A percentile compares a stretch with the other conserved stretches of the same genome.
Conservation (phyloP, 2,329 filamentous ascomycete species). For the Pseudogymnoascus pannorum region DNA sequence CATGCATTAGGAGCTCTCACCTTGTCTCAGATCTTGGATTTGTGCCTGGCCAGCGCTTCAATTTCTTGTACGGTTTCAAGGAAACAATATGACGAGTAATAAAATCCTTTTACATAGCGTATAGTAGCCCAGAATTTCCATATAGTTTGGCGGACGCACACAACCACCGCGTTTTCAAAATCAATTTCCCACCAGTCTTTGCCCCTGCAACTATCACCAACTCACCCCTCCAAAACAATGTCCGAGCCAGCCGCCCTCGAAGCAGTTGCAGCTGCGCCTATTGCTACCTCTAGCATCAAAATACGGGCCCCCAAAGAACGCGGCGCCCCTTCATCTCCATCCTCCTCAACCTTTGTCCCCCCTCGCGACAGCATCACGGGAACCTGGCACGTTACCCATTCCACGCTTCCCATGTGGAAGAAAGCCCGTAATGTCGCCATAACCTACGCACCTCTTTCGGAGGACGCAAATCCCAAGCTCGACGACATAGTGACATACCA, state of each 20-base stretch:
- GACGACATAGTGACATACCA: constrained; percentile 71
- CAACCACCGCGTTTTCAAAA: not conserved
- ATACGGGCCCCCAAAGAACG: not conserved
- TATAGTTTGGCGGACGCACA: not conserved
- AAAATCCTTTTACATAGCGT: not conserved
- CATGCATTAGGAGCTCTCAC: not conserved
- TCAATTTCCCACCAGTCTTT: not conserved
- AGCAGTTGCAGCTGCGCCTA: not conserved
- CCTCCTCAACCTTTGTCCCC: constrained; percentile 28
- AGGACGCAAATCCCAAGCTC: constrained; percentile 33
- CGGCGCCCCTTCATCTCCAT: constrained; percentile 14
- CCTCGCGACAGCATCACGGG: constrained; percentile 52
- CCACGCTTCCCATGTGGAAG: constrained; percentile 73
- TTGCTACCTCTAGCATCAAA: not conserved
- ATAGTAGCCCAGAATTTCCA: not conserved
- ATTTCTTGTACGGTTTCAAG: not conserved
- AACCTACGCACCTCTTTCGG: constrained; percentile 54
- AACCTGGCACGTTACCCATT: constrained; percentile 70
- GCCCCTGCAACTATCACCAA: not conserved
- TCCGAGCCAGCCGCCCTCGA: not conserved
- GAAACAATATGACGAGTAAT: not conserved
- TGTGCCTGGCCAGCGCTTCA: not conserved
- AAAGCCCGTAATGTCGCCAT: constrained; percentile 73
- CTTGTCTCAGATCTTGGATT: not conserved
- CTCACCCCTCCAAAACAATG: not conserved